These are phyloP conservation scores for Phialemonium atrogriseum DNA, from an alignment of 2,329 filamentous ascomycete genomes.

Conservation along the genomic window DNA sequence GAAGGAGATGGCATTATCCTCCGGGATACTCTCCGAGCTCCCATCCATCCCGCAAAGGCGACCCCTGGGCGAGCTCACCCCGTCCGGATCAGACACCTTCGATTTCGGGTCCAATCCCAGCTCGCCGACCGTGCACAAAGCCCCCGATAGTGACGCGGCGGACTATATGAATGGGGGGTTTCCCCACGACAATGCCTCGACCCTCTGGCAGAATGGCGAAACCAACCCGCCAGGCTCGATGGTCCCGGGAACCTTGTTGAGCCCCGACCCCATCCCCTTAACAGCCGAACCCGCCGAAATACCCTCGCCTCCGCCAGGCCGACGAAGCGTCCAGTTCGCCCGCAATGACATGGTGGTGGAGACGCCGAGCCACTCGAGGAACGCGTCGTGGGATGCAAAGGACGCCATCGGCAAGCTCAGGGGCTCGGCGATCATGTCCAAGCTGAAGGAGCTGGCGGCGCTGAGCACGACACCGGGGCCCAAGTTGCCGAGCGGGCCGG, in stretches of 20 bases:
- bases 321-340: slow-evolving; percentile 71
- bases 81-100: slow-evolving; percentile 15
- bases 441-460: slow-evolving; percentile 65
- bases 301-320: slow-evolving; percentile 31
- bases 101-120: slow-evolving; percentile 16
- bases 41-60: neutral
- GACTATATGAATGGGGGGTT: slow-evolving; percentile 30
- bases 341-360: slow-evolving; percentile 37
- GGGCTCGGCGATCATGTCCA: slow-evolving; percentile 64
- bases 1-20: slow-evolving; percentile 1
- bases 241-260: slow-evolving; percentile 12
- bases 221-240: too few species aligned
- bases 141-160: slow-evolving; percentile 16
- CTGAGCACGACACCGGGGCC: slow-evolving; percentile 35
- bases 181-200: slow-evolving; percentile 22
- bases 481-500: slow-evolving; percentile 21
- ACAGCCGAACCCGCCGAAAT: slow-evolving; percentile 9
- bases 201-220: too few species aligned
- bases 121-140: slow-evolving; percentile 5
- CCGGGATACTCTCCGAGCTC: neutral
- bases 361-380: slow-evolving; percentile 41
- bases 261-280: slow-evolving; percentile 6
- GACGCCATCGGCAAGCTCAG: slow-evolving; percentile 51
- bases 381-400: slow-evolving; percentile 59
- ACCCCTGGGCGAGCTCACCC: neutral